These are phyloP conservation scores for Blastocystis sp. DNA, from an alignment of 352 stramenopile genomes.

Conservation along the genomic window DNA sequence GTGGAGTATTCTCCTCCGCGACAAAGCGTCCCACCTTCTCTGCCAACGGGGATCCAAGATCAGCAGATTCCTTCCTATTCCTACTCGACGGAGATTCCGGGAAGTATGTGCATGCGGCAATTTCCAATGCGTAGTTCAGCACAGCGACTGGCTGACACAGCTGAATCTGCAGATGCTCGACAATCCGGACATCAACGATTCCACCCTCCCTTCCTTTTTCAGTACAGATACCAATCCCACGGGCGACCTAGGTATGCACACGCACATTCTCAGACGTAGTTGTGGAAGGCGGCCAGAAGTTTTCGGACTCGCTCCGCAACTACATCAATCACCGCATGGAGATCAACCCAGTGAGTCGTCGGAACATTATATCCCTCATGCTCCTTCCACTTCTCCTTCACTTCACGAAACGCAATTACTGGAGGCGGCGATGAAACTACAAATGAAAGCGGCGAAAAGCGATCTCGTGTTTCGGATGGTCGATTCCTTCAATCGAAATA, in stretches of 20 bases:
- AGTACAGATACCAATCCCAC: neutral
- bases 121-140: neutral
- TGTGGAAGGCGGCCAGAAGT: slow-evolving; percentile 13
- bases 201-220: slow-evolving; percentile 12
- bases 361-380: slow-evolving; percentile 32
- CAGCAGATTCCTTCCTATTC: neutral
- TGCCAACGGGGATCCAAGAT: neutral
- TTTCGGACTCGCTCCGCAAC: slow-evolving; percentile 21
- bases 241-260: neutral
- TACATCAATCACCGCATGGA: slow-evolving; percentile 38
- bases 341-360: slow-evolving; percentile 18
- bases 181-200: neutral
- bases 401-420: slow-evolving; percentile 38
- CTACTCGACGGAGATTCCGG: slow-evolving; percentile 12
- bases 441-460: slow-evolving; percentile 55
- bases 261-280: neutral
- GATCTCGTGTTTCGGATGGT: slow-evolving; percentile 54
- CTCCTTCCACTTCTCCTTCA: neutral
- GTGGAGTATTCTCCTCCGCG: neutral
- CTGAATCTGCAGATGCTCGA: slow-evolving; percentile 43
- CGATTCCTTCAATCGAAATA: slow-evolving; percentile 52
- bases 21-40: neutral
- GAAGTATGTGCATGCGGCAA: neutral
- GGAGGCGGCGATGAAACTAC: neutral
- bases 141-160: slow-evolving; percentile 51